Evolutionary conservation across 2,329 filamentous ascomycete genomes (phyloP).

Genomic region (Ploettnerulaceae sp.): DNA sequence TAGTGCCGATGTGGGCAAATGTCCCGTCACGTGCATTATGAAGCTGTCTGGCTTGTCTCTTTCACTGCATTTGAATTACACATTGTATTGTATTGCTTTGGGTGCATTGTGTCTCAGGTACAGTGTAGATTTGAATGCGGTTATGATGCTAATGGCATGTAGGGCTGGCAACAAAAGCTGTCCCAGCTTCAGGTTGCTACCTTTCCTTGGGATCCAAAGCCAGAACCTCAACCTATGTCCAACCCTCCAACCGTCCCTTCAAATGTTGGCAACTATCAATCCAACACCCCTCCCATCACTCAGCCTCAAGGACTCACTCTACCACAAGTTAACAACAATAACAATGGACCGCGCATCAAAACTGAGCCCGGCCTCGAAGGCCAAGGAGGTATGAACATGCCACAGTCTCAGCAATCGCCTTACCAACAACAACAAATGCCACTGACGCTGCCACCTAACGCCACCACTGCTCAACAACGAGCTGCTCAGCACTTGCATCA

Average conservation of each 20-base stretch:
- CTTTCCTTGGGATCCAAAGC: conserved; percentile 94
- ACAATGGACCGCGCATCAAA: conserved; percentile 35
- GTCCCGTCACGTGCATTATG: conserved; percentile 11
- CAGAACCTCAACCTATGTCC: conserved; percentile 49
- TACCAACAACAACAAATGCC: conserved; percentile 9
- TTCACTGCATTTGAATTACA: not conserved
- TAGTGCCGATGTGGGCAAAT: conserved; percentile 17
- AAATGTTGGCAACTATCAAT: conserved; percentile 31
- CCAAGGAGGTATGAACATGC: not conserved
- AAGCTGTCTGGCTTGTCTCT: not conserved
- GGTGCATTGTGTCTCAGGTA: not conserved
- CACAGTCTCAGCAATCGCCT: conserved; percentile 8
- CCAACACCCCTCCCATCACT: conserved; percentile 22
- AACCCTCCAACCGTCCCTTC: conserved; percentile 33
- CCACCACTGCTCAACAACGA: conserved; percentile 45
- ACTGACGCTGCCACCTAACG: conserved; percentile 31
- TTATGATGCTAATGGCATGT: conserved; percentile 28
- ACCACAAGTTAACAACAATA: conserved; percentile 20
- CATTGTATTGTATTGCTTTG: not conserved
- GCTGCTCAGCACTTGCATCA: conserved; percentile 53
- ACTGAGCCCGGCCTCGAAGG: conserved; percentile 40
- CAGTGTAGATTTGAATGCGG: conserved; percentile 14
- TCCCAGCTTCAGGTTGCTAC: conserved; percentile 76
- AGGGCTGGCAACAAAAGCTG: conserved; percentile 95
- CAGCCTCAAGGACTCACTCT: conserved; percentile 23